Conservation (phyloP, 2,329 filamentous ascomycete genomes). For the Epichloe sibirici region DNA sequence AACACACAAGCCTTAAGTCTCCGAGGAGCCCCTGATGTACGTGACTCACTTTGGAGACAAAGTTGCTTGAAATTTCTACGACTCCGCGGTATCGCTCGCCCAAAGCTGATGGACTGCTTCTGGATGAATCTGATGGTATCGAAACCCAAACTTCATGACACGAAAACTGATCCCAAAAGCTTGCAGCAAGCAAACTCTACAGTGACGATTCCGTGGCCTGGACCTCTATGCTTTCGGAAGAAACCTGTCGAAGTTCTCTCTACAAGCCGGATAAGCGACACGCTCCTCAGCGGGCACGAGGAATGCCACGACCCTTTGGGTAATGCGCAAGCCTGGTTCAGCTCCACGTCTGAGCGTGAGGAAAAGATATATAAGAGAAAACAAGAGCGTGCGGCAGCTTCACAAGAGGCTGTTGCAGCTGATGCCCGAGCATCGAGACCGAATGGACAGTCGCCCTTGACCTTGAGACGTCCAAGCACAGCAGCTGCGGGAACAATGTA, state of each 20-base stretch:
- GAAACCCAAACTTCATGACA: slow-evolving; percentile 30
- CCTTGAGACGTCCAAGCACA: slow-evolving; percentile 36
- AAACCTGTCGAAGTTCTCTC: slow-evolving; percentile 29
- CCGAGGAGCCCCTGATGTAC: slow-evolving; percentile 27
- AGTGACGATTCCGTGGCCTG: slow-evolving; percentile 40
- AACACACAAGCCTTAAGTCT: slow-evolving; percentile 37
- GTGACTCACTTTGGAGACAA: slow-evolving; percentile 34
- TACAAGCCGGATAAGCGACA: slow-evolving; percentile 27
- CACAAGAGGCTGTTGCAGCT: slow-evolving; percentile 30
- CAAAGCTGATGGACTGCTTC: slow-evolving; percentile 29
- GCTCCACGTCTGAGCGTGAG: slow-evolving; percentile 31
- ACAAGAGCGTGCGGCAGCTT: slow-evolving; percentile 33
- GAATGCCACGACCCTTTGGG: slow-evolving; percentile 37
- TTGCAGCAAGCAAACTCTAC: slow-evolving; percentile 22
- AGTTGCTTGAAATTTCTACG: slow-evolving; percentile 39
- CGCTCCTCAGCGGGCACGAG: slow-evolving; percentile 23
- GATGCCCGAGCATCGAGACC: slow-evolving; percentile 29
- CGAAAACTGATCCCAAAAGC: slow-evolving; percentile 29
- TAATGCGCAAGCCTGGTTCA: slow-evolving; percentile 37
- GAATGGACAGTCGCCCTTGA: slow-evolving; percentile 40
- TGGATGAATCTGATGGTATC: slow-evolving; percentile 42
- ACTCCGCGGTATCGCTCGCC: slow-evolving; percentile 34
- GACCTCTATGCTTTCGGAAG: slow-evolving; percentile 40
- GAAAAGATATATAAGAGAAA: slow-evolving; percentile 35
- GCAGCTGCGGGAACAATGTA: slow-evolving; percentile 47